Conservation (phyloP, 1,284 basidiomycete species). For the Fistulinella cinereoalba region DNA sequence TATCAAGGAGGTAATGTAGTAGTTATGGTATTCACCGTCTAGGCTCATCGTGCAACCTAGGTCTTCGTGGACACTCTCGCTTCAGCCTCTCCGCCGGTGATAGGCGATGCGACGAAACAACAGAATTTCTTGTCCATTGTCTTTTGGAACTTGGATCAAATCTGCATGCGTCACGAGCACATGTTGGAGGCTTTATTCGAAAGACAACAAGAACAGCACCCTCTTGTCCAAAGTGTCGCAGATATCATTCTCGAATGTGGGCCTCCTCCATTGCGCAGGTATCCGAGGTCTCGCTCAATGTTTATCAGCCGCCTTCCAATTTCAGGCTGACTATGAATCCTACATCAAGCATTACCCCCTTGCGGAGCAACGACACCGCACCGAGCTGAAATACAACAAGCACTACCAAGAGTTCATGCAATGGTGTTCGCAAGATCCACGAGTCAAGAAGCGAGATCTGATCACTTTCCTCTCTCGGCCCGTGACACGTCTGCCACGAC, state of each 20-base stretch:
- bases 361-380: slow-evolving; percentile 72
- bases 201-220: slow-evolving; percentile 77
- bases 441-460: slow-evolving; percentile 73
- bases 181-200: slow-evolving; percentile 67
- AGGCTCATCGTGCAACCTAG: slow-evolving; percentile 34
- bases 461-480: slow-evolving; percentile 80
- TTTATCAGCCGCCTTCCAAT: slow-evolving; percentile 40
- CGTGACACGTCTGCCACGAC: slow-evolving; percentile 75
- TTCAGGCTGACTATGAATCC: slow-evolving; percentile 63
- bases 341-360: slow-evolving; percentile 86
- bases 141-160: slow-evolving; percentile 69
- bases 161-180: slow-evolving; percentile 60
- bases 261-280: slow-evolving; percentile 14
- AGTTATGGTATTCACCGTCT: neutral
- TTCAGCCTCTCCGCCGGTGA: slow-evolving; percentile 53
- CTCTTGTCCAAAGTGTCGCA: slow-evolving; percentile 70
- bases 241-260: slow-evolving; percentile 75
- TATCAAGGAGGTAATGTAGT: slow-evolving; percentile 54
- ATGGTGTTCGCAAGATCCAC: slow-evolving; percentile 58
- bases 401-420: slow-evolving; percentile 66
- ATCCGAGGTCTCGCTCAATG: slow-evolving; percentile 17
- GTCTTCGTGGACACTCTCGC: slow-evolving; percentile 66
- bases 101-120: slow-evolving; percentile 47
- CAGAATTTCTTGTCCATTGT: slow-evolving; percentile 65
- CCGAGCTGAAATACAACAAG: slow-evolving; percentile 64